Base-by-base conservation (phyloP, 2,329 filamentous ascomycete species). In the Dothideomycetes sp. region DNA sequence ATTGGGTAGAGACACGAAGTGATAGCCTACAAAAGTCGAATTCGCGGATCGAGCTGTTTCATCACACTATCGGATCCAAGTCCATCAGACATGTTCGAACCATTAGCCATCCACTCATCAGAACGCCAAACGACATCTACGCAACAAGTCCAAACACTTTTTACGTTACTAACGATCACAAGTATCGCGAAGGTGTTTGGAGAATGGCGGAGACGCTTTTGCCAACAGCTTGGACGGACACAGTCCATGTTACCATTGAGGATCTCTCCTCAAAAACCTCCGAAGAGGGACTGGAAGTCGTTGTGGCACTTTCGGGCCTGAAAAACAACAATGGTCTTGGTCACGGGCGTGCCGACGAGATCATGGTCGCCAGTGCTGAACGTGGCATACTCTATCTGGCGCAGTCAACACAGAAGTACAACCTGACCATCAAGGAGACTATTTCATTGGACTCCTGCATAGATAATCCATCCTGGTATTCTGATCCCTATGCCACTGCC, bases 91-190 rank as follows among this genome's bases (percentile, higher is more conserved):
- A 78, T 48, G 38, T 79, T 5, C 71, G 74, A 11, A 70, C 73
- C 0, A 61, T 80, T 23, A 58, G 56, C 27, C 64, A 79, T 50
- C 65, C 70, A 0, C 48, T 75, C 23, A 67, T 80, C 33, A 53
- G 51, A 8, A 78, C 74, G 0, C 76, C 76, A 1, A 80, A 80
- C 46, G 76, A 80, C 46, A 56, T 80, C 10, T 55, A 70, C 5
- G 72, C 68, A 2, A 50, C 57, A 4, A 68, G 61, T 0, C 64
- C 69, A 0, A 59, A 50, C 10, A 67, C 68, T 0, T 67, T 80
- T 52, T 71, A 73, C 35, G 68, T 78, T 5, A 78, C 74, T 0
- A 80, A 80, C 46, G 76, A 80, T 46, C 74, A 79, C 40, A 57
- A 58, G 47, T 67, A 78, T 52, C 64, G 61, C 0, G 63, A 70